Evolutionary conservation across 805 yeast genomes (phyloP).

Genomic region (Saccharomycopsis guyanensis): DNA sequence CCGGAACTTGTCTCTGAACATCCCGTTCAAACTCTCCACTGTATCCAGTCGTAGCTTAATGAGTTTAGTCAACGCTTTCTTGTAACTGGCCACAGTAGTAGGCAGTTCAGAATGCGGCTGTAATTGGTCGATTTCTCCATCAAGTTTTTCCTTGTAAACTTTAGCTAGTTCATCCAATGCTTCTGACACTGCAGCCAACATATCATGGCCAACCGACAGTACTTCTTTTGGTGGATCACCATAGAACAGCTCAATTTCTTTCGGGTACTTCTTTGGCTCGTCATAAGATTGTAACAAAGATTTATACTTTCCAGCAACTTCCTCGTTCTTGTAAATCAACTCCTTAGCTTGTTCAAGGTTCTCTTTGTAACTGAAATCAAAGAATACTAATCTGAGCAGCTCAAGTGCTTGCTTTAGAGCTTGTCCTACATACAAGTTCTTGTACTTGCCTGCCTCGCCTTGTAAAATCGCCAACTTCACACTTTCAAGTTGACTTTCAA

Average conservation of each 20-base stretch:
- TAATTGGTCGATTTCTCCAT: not conserved
- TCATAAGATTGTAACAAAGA: not conserved
- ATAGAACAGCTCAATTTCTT: not conserved
- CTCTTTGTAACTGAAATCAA: not conserved
- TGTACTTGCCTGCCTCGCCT: not conserved
- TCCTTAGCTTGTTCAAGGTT: not conserved
- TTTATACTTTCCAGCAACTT: not conserved
- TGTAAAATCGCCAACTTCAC: not conserved
- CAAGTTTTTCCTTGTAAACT: not conserved
- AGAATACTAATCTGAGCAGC: slow-evolving; percentile 1
- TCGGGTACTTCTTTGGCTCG: not conserved
- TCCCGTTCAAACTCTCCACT: slow-evolving; percentile 1
- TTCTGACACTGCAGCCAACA: not conserved
- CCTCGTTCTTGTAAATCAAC: not conserved
- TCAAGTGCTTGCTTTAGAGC: not conserved
- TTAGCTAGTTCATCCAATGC: not conserved
- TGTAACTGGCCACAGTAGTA: slow-evolving; percentile 6
- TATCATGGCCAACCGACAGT: not conserved
- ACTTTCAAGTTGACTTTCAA: not conserved
- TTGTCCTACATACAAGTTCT: not conserved
- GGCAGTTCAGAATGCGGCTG: not conserved
- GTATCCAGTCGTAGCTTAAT: slow-evolving; percentile 10
- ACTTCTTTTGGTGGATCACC: not conserved
- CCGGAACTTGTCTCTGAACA: slow-evolving; percentile 2
- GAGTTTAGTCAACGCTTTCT: slow-evolving; percentile 8